A percentile compares a stretch with the other conserved stretches of the same genome.
These are phyloP conservation scores for Licmophora abbreviata DNA, from an alignment of 108 stramenopile species.

Conservation along the genomic window DNA sequence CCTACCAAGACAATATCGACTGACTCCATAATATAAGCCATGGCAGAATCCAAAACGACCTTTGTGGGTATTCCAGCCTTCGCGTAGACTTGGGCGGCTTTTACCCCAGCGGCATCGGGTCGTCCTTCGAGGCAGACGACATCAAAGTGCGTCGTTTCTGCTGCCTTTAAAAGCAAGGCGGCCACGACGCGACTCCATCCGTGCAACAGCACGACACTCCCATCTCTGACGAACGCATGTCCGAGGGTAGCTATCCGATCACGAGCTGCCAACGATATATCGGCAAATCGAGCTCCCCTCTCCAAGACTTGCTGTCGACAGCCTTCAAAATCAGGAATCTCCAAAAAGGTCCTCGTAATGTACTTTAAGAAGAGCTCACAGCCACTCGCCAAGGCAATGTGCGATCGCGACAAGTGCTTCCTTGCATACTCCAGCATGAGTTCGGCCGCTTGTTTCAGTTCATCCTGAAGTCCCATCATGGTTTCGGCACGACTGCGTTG, in stretches of 20 bases:
- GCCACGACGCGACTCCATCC: constrained; percentile 88
- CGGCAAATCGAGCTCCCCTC: constrained; percentile 89
- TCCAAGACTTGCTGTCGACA: constrained; percentile 72
- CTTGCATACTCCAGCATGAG: constrained; percentile 52
- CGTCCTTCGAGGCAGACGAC: constrained; percentile 86
- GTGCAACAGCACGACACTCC: constrained; percentile 82
- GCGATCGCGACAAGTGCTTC: constrained; percentile 25
- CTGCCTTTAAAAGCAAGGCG: constrained; percentile 65
- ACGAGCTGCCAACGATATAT: constrained; percentile 74
- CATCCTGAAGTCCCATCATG: constrained; percentile 85
- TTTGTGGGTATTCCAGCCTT: constrained; percentile 81
- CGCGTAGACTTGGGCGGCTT: constrained; percentile 58
- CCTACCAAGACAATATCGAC: constrained; percentile 92
- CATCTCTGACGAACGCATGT: constrained; percentile 84
- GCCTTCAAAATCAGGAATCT: constrained; percentile 64
- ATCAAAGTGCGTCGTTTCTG: constrained; percentile 71
- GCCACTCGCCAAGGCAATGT: constrained; percentile 64
- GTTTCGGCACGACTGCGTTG: constrained; percentile 65
- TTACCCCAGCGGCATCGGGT: constrained; percentile 83
- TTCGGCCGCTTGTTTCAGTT: constrained; percentile 57
- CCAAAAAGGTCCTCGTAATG: constrained; percentile 83
- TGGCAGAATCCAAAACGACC: constrained; percentile 89
- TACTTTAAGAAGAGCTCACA: constrained; percentile 83
- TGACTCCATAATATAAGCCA: constrained; percentile 90
- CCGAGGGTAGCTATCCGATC: constrained; percentile 83